A percentile compares a stretch with the other conserved stretches of the same genome.
Evolutionary conservation across 2,329 filamentous ascomycete species (phyloP).

Genomic region (Aurifilum marmelostoma): DNA sequence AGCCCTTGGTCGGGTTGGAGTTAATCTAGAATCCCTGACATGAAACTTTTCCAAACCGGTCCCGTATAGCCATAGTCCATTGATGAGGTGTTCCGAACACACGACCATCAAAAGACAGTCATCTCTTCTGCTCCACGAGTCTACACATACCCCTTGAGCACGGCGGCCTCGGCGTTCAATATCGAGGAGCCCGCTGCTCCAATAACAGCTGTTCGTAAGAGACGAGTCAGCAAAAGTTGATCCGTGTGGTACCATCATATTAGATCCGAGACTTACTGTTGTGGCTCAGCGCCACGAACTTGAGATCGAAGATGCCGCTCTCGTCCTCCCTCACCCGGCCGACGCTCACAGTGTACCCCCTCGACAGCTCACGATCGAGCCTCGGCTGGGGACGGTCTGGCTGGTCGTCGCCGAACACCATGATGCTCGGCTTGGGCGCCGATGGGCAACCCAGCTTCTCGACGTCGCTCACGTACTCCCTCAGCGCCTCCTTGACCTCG

Average conservation of each 20-base stretch:
- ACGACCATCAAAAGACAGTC: not conserved
- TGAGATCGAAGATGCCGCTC: conserved; percentile 88
- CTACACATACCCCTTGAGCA: conserved; percentile 83
- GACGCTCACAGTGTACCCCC: conserved; percentile 89
- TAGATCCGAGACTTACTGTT: conserved; percentile 54
- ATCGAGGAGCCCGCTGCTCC: conserved; percentile 96
- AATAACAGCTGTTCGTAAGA: conserved; percentile 68
- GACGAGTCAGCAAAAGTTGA: conserved; percentile 30
- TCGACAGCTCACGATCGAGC: conserved; percentile 81
- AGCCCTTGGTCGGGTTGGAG: not conserved
- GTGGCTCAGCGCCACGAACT: conserved; percentile 92
- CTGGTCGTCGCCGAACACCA: conserved; percentile 76
- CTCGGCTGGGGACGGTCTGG: conserved; percentile 88
- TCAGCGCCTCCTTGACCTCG: conserved; percentile 77
- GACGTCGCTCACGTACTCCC: conserved; percentile 80
- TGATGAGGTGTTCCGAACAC: not conserved
- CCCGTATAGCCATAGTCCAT: not conserved
- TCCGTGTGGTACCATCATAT: not conserved
- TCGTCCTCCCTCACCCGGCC: conserved; percentile 85
- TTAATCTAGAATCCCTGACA: not conserved
- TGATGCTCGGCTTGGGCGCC: conserved; percentile 79
- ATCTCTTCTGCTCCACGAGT: not conserved
- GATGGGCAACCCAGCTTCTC: conserved; percentile 84
- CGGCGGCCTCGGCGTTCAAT: conserved; percentile 88
- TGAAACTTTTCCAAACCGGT: conserved; percentile 5